These are phyloP conservation scores for Adenanthera pavonina DNA, from an alignment of 306 rosid species.

Conservation along the genomic window DNA sequence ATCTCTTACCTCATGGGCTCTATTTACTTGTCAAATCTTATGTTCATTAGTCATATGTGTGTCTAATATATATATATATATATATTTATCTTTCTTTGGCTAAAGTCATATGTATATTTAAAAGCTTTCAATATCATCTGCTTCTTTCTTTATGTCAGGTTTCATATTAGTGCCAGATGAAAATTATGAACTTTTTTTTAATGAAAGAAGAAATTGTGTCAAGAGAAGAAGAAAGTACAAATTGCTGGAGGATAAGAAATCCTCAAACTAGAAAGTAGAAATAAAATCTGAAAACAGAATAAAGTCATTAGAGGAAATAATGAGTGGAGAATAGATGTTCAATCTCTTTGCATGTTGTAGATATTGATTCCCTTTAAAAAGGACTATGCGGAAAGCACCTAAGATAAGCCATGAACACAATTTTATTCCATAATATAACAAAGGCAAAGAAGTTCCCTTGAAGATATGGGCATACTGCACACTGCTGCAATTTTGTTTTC, in stretches of 20 bases:
- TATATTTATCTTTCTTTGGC: no score
- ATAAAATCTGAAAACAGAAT: no score
- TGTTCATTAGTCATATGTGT: constrained; percentile 11
- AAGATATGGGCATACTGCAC: not conserved
- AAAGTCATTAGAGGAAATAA: not conserved
- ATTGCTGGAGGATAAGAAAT: not conserved
- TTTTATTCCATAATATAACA: not conserved
- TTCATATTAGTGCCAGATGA: not conserved
- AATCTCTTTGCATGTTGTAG: not conserved
- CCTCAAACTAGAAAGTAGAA: not conserved
- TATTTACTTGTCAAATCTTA: constrained; percentile 20
- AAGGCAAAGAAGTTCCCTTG: not conserved
- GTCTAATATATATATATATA: not conserved
- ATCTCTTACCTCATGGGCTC: constrained; percentile 39
- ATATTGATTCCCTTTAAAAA: no score
- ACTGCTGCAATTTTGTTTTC: not conserved
- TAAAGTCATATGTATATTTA: not conserved
- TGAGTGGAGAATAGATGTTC: not conserved
- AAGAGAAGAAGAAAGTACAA: not conserved
- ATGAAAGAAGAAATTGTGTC: not conserved
- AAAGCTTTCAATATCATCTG: constrained; percentile 1
- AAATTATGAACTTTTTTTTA: not conserved
- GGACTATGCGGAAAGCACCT: not conserved
- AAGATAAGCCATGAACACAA: not conserved
- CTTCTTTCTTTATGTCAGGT: constrained; percentile 7